Percentiles rank a stretch among this genome's conserved stretches.
Evolutionary conservation across 2,329 filamentous ascomycete genomes (phyloP).

Genomic region (Teratosphaeria gauchensis): DNA sequence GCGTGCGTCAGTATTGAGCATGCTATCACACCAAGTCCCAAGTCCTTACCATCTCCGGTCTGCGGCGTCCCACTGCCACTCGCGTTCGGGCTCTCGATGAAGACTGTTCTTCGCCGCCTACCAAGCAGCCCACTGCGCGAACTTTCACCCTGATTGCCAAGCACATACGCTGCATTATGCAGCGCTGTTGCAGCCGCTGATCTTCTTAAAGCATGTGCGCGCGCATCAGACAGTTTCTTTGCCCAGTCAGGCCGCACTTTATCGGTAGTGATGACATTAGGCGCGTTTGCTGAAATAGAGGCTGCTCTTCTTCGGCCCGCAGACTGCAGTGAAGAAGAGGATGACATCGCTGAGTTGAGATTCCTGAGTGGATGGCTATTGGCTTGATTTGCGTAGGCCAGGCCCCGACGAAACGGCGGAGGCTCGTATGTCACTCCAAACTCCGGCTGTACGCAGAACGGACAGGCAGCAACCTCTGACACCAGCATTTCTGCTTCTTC

Average conservation of each 20-base stretch:
- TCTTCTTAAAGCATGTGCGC: conserved; percentile 73
- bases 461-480: conserved; percentile 84
- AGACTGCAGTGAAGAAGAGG: conserved; percentile 68
- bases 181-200: conserved; percentile 89
- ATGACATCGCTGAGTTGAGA: conserved; percentile 67
- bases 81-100: conserved; percentile 38
- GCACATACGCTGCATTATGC: conserved; percentile 88
- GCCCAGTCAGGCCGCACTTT: conserved; percentile 90
- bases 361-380: conserved; percentile 41
- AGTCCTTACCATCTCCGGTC: conserved; percentile 20
- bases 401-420: conserved; percentile 76
- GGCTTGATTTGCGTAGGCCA: conserved; percentile 55
- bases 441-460: conserved; percentile 89
- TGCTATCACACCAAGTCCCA: neutral
- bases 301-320: conserved; percentile 48
- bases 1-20: neutral
- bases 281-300: conserved; percentile 70
- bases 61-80: conserved; percentile 38
- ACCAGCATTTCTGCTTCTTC: conserved; percentile 58
- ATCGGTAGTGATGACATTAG: conserved; percentile 85
- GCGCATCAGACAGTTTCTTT: conserved; percentile 74
- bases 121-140: conserved; percentile 35
- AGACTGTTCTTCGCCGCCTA: conserved; percentile 43
- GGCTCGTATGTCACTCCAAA: conserved; percentile 94
- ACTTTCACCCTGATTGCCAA: conserved; percentile 45